Conservation (phyloP, 2,329 filamentous ascomycete genomes). For the Venturia effusa region DNA sequence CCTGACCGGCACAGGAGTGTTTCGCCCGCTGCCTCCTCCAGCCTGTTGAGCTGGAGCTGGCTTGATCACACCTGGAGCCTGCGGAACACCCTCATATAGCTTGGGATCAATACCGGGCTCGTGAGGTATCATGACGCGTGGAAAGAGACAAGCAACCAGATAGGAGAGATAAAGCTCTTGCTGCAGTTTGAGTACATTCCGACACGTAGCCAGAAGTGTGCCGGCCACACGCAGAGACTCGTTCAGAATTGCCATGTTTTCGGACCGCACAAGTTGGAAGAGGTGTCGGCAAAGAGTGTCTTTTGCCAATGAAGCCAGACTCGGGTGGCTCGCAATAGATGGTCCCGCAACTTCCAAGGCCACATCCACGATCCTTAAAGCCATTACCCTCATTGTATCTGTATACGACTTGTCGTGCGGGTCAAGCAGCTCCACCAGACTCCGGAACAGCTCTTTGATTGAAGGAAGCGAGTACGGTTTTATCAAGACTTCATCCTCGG, state of each 20-base stretch:
- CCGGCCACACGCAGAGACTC: slow-evolving; percentile 87
- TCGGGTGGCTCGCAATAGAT: slow-evolving; percentile 86
- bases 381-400: slow-evolving; percentile 95
- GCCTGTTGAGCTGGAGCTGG: slow-evolving; percentile 51
- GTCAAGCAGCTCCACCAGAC: slow-evolving; percentile 85
- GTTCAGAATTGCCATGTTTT: slow-evolving; percentile 90
- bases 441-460: slow-evolving; percentile 86
- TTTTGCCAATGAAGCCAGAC: slow-evolving; percentile 75
- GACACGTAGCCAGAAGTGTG: slow-evolving; percentile 81
- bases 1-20: slow-evolving; percentile 82
- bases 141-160: slow-evolving; percentile 84
- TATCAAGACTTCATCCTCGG: slow-evolving; percentile 44
- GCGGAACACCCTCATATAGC: slow-evolving; percentile 86
- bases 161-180: slow-evolving; percentile 95
- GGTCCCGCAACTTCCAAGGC: slow-evolving; percentile 92
- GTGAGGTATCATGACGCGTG: slow-evolving; percentile 83
- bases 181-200: slow-evolving; percentile 83
- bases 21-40: slow-evolving; percentile 58
- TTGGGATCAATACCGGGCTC: slow-evolving; percentile 85
- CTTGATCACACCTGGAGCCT: slow-evolving; percentile 79
- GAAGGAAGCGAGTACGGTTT: slow-evolving; percentile 90
- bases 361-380: slow-evolving; percentile 90
- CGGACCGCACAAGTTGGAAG: slow-evolving; percentile 91
- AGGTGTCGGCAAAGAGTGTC: slow-evolving; percentile 88
- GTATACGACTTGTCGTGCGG: slow-evolving; percentile 88